phyloP scores from a whole-genome alignment of 1,139 yeast species.

The Taphrina confusa region DNA sequence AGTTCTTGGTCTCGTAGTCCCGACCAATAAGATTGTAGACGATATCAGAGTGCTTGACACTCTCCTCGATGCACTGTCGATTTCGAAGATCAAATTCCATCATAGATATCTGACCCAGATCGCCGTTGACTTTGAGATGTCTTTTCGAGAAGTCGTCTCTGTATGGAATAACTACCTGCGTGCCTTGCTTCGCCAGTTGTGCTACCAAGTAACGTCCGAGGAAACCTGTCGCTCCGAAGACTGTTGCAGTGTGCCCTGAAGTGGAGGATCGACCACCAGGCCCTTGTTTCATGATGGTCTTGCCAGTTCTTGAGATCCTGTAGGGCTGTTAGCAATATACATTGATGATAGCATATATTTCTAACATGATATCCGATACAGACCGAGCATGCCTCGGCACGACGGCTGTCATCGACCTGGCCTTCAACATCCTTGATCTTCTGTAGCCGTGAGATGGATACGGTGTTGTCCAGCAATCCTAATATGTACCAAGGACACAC shows the following conservation, averaged over 20 bases:
- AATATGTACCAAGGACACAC: no score
- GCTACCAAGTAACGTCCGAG: slow-evolving; percentile 73
- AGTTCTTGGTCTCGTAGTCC: slow-evolving; percentile 71
- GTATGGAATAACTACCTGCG: slow-evolving; percentile 71
- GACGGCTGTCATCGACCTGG: slow-evolving; percentile 9
- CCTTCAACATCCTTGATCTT: slow-evolving; percentile 20
- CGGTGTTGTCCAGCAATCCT: no score
- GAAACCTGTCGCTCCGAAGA: slow-evolving; percentile 80
- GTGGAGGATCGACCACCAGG: slow-evolving; percentile 80
- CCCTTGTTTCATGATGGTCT: slow-evolving; percentile 68
- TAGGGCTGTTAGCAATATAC: slow-evolving; percentile 38
- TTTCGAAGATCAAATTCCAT: slow-evolving; percentile 83
- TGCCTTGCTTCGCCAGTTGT: slow-evolving; percentile 67
- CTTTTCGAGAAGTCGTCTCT: slow-evolving; percentile 79
- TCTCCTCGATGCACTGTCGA: slow-evolving; percentile 70
- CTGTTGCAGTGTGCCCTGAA: slow-evolving; percentile 89
- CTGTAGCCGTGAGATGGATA: no score
- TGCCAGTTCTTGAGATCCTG: slow-evolving; percentile 74
- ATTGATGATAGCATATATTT: no score
- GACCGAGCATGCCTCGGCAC: slow-evolving; percentile 24
- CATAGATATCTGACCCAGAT: slow-evolving; percentile 69
- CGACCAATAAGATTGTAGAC: slow-evolving; percentile 81
- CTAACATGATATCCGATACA: slow-evolving; percentile 29
- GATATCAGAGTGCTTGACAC: slow-evolving; percentile 79
- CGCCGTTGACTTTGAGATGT: slow-evolving; percentile 80